These are phyloP conservation scores for Phascolomyces articulosus DNA, from an alignment of 371 early-diverging fungal species.

Conservation along the genomic window DNA sequence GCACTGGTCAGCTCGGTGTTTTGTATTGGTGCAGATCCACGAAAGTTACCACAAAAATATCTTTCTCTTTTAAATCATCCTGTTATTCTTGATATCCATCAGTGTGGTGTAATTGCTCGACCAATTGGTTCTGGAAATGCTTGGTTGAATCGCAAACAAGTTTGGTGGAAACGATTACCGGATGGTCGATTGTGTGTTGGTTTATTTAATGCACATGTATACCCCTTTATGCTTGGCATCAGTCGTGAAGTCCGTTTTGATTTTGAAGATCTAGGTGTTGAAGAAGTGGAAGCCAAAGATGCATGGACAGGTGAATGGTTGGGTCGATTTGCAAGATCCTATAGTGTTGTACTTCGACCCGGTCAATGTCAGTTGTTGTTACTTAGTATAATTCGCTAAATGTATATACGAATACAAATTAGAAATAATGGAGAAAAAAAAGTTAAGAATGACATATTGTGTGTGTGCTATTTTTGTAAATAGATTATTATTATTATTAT, in stretches of 20 bases:
- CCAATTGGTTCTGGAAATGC: slow-evolving; percentile 25
- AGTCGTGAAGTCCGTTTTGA: slow-evolving; percentile 19
- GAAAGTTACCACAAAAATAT: slow-evolving; percentile 34
- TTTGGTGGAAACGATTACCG: slow-evolving; percentile 35
- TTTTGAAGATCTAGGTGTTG: slow-evolving; percentile 18
- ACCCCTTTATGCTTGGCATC: slow-evolving; percentile 25
- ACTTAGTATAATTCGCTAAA: not conserved
- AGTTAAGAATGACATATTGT: not conserved
- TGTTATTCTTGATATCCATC: slow-evolving; percentile 28
- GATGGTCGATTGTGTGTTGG: slow-evolving; percentile 29
- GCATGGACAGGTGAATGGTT: slow-evolving; percentile 30
- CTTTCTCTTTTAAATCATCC: slow-evolving; percentile 32
- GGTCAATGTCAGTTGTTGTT: slow-evolving; percentile 35
- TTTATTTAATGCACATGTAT: slow-evolving; percentile 32
- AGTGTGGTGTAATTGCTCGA: slow-evolving; percentile 28
- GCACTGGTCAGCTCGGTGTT: slow-evolving; percentile 38
- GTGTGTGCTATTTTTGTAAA: not conserved
- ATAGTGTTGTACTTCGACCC: slow-evolving; percentile 19
- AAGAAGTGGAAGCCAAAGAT: slow-evolving; percentile 17
- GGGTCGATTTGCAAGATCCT: slow-evolving; percentile 15
- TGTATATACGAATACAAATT: not conserved
- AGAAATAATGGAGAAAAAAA: no score
- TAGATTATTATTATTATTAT: not conserved
- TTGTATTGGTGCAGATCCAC: slow-evolving; percentile 40
- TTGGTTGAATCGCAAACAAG: slow-evolving; percentile 29